Evolutionary conservation across 2,329 filamentous ascomycete species (phyloP), one percentile per base, ranked within the genome.

Genomic region (Talaromyces sp.): DNA sequence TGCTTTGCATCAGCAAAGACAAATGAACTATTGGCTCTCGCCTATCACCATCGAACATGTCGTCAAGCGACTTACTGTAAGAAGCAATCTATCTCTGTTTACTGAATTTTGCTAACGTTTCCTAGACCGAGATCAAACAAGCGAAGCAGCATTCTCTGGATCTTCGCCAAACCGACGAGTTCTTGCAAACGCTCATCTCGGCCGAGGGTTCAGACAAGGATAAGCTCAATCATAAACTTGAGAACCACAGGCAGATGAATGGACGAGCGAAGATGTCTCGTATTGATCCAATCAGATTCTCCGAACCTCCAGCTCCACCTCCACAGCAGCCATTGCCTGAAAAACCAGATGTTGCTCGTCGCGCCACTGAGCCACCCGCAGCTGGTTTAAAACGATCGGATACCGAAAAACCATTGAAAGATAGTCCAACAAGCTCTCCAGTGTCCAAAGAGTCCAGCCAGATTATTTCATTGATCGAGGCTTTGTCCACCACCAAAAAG

Each of bases 21-120:
- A 89, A 66, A 85, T 89, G 79, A 91, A 92, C 43, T 93, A 93
- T 71, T 96, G 92, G 88, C 83, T 96, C 64, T 91, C 91, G 7
- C 92, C 93, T 0, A 89, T 97, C 68, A 96, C 92, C 7, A 95
- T 96, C 50, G 95, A 99, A 75, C 92, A 96, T 71, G 93, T 99
- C 64, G 90, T 97, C 45, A 97, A 97, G 75, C 89, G 88, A 74
- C 82, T 95, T 61, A 90, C 91, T 74, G 91, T 93, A 83, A 82
- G 70, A 14, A 50, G 11, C 41, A 59, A 16, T 35, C 16, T 31
- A 31, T 56, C n/a, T 22, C 2, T 37, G 1, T 5, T 2, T 13
- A 22, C 4, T 56, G n/a, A 35, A n/a, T 13, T 56, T 37, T 8
- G 14, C 52, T 56, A 11, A 56, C 52, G n/a, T 35, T 14, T 66